Evolutionary conservation across 2,329 filamentous ascomycete genomes (phyloP).

Genomic region (Hypoxylon sp.): DNA sequence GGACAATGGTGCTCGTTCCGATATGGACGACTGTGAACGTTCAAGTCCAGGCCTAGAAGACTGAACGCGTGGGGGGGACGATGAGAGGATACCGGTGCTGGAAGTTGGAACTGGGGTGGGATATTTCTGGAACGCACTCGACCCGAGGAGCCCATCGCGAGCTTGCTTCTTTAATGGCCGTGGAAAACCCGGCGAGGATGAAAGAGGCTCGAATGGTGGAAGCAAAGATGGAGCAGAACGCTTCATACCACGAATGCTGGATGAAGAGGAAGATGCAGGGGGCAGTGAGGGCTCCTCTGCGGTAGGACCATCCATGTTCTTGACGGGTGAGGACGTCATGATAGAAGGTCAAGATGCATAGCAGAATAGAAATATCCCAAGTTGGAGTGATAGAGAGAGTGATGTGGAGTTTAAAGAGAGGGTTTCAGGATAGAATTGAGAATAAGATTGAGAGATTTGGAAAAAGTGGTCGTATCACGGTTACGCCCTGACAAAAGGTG

Average conservation of each 20-base stretch:
- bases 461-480: slow-evolving; percentile 44
- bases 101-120: slow-evolving; percentile 95
- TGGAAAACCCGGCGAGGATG: slow-evolving; percentile 82
- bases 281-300: slow-evolving; percentile 58
- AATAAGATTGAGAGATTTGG: slow-evolving; percentile 38
- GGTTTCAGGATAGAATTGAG: slow-evolving; percentile 43
- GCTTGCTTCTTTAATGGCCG: slow-evolving; percentile 78
- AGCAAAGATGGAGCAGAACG: slow-evolving; percentile 77
- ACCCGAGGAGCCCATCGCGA: slow-evolving; percentile 55
- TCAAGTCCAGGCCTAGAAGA: slow-evolving; percentile 65
- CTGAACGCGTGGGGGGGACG: slow-evolving; percentile 78
- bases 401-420: slow-evolving; percentile 45
- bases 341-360: slow-evolving; percentile 48
- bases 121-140: slow-evolving; percentile 76
- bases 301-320: slow-evolving; percentile 49
- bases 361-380: slow-evolving; percentile 31
- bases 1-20: slow-evolving; percentile 86
- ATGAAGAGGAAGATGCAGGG: slow-evolving; percentile 44
- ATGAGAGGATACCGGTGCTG: slow-evolving; percentile 90
- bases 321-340: slow-evolving; percentile 52
- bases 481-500: slow-evolving; percentile 41
- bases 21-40: slow-evolving; percentile 74
- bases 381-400: slow-evolving; percentile 26
- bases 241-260: slow-evolving; percentile 66
- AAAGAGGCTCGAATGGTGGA: slow-evolving; percentile 83